Evolutionary conservation across 78 protist genomes (phyloP).

Genomic region (Polysphondylium violaceum): DNA sequence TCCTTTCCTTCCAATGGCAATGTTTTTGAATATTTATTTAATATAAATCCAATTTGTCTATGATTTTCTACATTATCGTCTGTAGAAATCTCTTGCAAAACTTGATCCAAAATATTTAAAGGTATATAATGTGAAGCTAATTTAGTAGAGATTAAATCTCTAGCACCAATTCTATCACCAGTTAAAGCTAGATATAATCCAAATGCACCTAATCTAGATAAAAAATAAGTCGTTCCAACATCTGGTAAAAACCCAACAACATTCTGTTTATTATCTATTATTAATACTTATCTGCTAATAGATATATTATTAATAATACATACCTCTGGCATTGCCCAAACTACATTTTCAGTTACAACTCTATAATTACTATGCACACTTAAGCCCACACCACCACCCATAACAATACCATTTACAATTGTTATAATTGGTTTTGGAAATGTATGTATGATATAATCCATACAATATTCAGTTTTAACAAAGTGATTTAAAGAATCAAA

Average conservation of each 20-base stretch:
- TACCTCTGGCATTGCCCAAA: conserved; percentile 78
- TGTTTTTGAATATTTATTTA: conserved; percentile 1
- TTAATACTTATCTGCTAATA: not conserved
- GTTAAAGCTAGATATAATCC: conserved; percentile 46
- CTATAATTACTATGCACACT: conserved; percentile 31
- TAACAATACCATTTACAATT: conserved; percentile 68
- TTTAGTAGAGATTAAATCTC: conserved; percentile 11
- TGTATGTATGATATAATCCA: conserved; percentile 54
- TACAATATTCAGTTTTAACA: conserved; percentile 13
- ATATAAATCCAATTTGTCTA: not conserved
- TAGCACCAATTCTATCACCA: not conserved
- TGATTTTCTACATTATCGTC: not conserved
- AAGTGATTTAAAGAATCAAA: not conserved
- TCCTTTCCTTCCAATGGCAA: not conserved
- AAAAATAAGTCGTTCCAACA: conserved; percentile 6
- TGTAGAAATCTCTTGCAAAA: not conserved
- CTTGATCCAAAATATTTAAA: not conserved
- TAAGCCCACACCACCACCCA: conserved; percentile 80
- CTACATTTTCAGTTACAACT: conserved; percentile 21
- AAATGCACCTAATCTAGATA: conserved; percentile 19
- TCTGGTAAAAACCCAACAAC: conserved; percentile 67
- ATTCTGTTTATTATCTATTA: not conserved
- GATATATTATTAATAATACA: not conserved
- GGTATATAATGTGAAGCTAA: not conserved
- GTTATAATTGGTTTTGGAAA: conserved; percentile 46